Base-by-base conservation (phyloP, 2,329 filamentous ascomycete genomes). In the Phyllosticta paracitricarpa region DNA sequence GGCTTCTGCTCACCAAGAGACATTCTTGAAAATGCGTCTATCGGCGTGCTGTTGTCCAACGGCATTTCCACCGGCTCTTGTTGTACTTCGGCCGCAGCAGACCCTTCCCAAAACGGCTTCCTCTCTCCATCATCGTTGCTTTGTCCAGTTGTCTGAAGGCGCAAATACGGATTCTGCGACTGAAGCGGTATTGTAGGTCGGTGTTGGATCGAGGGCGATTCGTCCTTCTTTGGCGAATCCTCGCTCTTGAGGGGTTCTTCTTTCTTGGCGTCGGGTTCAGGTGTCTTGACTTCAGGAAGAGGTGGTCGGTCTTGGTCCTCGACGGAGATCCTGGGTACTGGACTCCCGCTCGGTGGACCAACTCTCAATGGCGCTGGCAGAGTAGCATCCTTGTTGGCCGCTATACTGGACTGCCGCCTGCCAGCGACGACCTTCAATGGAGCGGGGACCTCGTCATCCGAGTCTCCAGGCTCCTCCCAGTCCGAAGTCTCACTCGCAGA, bases 101-200 rank as follows among this genome's bases (percentile, higher is more conserved):
- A 8, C 66, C 62, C 51, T 73, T 71, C 72, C 76, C 75, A 77
- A 24, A 73, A 69, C 2, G 72, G 65, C 40, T 72, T 69, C 60
- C 69, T 75, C 65, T 65, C 73, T 60, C 77, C 75, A 5, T 62
- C 73, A 62, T 70, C 72, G 17, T 65, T 69, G 48, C 65, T 71
- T 57, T 75, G 68, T 0, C 71, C 73, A 0, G 74, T 75, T 17
- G 66, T 63, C 56, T 76, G 74, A 66, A 73, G 72, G 28, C 70
- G 70, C 24, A 74, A 68, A 63, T 78, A 78, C 8, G 77, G 77
- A 61, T 78, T 78, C 63, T 78, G 76, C 3, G 75, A 77, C 62
- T 75, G 66, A 22, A 76, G 64, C 1, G 58, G 40, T 26, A 61
- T 40, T 25, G 58, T 61, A 8, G 58, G 58, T 5, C 58, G 58